Percentiles rank a stretch among this genome's conserved stretches.
These are phyloP conservation scores for Pseudogymnoascus sp. DNA, from an alignment of 2,329 filamentous ascomycete genomes.

Conservation along the genomic window DNA sequence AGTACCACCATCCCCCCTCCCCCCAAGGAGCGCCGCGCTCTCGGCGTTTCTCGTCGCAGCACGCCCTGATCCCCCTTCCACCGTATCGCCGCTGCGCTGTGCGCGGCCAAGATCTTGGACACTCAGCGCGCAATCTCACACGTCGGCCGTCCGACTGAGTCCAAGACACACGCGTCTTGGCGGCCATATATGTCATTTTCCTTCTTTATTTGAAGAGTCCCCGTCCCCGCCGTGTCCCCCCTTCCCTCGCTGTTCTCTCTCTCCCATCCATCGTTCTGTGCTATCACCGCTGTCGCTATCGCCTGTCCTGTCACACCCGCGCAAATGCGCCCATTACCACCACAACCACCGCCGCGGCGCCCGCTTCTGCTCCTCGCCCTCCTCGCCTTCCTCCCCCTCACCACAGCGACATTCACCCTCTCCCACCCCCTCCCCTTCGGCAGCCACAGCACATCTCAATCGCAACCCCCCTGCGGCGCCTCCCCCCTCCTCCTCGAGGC, in stretches of 20 bases:
- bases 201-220: neutral
- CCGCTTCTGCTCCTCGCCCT: neutral
- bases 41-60: neutral
- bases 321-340: neutral
- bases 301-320: neutral
- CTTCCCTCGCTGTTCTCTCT: neutral
- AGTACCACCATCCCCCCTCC: neutral
- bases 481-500: neutral
- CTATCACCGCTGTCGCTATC: neutral
- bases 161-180: constrained; percentile 1
- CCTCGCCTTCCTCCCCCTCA: too few relatives aligned
- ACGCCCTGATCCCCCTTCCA: neutral
- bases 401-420: neutral
- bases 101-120: neutral
- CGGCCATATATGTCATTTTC: neutral
- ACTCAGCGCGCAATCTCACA: neutral
- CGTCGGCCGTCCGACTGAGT: neutral
- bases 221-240: neutral
- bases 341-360: neutral
- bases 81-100: neutral
- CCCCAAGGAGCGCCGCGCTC: neutral
- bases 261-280: neutral
- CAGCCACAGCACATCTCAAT: neutral
- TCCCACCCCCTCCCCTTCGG: neutral
- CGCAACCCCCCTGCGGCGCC: neutral